These are phyloP conservation scores for Nakazawaea sp. DNA, from an alignment of 805 yeast species.

Conservation along the genomic window DNA sequence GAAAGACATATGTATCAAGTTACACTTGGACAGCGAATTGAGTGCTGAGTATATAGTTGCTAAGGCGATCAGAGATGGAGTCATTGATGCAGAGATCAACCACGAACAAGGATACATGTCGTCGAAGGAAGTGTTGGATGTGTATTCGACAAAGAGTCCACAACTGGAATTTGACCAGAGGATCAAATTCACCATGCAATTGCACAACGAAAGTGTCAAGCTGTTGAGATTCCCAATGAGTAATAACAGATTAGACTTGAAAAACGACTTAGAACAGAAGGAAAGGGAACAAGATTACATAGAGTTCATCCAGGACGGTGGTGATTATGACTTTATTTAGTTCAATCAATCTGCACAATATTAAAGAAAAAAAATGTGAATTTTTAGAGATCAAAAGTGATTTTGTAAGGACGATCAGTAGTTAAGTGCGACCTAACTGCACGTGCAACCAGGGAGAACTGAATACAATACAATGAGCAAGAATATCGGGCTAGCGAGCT, in stretches of 20 bases:
- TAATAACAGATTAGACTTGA: slow-evolving; percentile 41
- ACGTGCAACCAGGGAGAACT: too few species aligned
- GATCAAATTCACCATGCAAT: slow-evolving; percentile 81
- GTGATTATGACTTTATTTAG: slow-evolving; percentile 34
- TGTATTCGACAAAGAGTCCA: slow-evolving; percentile 84
- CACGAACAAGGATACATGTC: slow-evolving; percentile 90
- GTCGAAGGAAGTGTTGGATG: slow-evolving; percentile 77
- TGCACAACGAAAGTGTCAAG: slow-evolving; percentile 88
- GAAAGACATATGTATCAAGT: slow-evolving; percentile 87
- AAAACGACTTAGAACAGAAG: slow-evolving; percentile 46
- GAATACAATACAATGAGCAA: slow-evolving; percentile 12
- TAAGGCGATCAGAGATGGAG: slow-evolving; percentile 95
- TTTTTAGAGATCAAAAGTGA: too few species aligned
- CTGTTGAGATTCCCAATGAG: slow-evolving; percentile 88
- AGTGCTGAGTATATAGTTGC: slow-evolving; percentile 96
- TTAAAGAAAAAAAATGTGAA: too few species aligned
- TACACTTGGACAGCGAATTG: slow-evolving; percentile 89
- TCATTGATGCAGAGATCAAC: slow-evolving; percentile 89
- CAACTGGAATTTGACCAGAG: slow-evolving; percentile 87
- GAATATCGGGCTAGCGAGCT: slow-evolving; percentile 22
- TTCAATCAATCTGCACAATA: too few species aligned
- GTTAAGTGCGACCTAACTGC: too few species aligned
- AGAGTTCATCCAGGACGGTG: slow-evolving; percentile 41
- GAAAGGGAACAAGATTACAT: slow-evolving; percentile 42
- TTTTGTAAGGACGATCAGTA: too few species aligned